These are phyloP conservation scores for Pichia nanzhaoensis DNA, from an alignment of 805 yeast species.

Conservation along the genomic window DNA sequence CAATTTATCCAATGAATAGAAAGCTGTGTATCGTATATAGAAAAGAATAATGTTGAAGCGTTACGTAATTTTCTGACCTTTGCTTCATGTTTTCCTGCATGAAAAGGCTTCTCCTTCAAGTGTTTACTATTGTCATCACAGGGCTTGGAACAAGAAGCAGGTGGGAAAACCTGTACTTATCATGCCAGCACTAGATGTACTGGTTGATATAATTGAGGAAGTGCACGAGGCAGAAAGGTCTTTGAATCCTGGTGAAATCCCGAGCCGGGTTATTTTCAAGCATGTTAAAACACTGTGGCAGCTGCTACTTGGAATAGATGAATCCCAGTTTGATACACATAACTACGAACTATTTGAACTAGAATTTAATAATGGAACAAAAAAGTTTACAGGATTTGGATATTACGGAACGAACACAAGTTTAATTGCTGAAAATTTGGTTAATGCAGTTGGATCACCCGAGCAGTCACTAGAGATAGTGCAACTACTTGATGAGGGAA, in stretches of 20 bases:
- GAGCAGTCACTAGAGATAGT: conserved; percentile 4
- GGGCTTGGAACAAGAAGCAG: no score
- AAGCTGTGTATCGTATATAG: no score
- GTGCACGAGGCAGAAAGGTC: conserved; percentile 11
- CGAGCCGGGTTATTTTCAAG: conserved; percentile 9
- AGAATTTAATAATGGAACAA: conserved; percentile 2
- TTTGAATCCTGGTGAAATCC: conserved; percentile 3
- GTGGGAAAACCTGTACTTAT: no score
- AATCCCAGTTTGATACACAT: conserved; percentile 14
- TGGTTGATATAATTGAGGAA: conserved; percentile 15
- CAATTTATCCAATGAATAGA: background rate
- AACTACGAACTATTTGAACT: conserved; percentile 16
- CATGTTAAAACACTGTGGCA: conserved; percentile 22
- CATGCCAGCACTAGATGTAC: conserved; percentile 12
- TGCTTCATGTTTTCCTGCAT: no score
- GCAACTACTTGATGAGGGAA: conserved; percentile 2
- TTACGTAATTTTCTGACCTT: no score
- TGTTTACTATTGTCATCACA: background rate
- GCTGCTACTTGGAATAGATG: conserved; percentile 22
- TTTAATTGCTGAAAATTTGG: background rate
- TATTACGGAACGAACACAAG: conserved; percentile 2
- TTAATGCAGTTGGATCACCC: conserved; percentile 7
- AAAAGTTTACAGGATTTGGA: conserved; percentile 1
- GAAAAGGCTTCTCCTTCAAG: background rate
- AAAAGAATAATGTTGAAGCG: no score